Evolutionary conservation across 495 filamentous ascomycete genomes (phyloP).

Genomic region (Mytilinidion resinicola): DNA sequence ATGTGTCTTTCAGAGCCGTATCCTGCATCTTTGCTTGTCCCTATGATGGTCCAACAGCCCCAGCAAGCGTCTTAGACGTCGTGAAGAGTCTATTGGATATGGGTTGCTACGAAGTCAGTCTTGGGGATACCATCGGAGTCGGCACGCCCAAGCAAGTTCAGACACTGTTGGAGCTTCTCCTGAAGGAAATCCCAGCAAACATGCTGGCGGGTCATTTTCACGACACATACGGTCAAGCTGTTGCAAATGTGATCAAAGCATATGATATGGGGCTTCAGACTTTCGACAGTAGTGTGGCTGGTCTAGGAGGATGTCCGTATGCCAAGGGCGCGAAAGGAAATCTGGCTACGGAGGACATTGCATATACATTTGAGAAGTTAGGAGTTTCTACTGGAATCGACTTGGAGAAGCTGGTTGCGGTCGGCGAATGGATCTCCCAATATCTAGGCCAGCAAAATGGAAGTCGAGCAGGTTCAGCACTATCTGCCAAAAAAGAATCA

Average conservation of each 20-base stretch:
- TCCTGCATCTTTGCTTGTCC: background rate
- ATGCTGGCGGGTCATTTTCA: constrained; percentile 44
- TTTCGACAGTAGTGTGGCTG: constrained; percentile 43
- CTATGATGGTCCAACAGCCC: background rate
- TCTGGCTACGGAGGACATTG: constrained; percentile 41
- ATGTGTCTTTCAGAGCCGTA: too few relatives aligned
- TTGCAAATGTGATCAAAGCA: constrained; percentile 42
- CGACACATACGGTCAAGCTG: constrained; percentile 43
- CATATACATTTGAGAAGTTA: constrained; percentile 39
- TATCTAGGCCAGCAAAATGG: constrained; percentile 27
- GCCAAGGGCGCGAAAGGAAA: constrained; percentile 45
- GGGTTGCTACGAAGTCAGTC: constrained; percentile 43
- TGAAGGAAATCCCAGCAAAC: constrained; percentile 26
- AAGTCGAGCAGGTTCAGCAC: constrained; percentile 35
- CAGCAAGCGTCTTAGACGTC: background rate
- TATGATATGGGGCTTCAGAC: constrained; percentile 39
- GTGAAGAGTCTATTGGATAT: background rate
- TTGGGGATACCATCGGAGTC: constrained; percentile 42
- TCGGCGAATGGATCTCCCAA: constrained; percentile 40
- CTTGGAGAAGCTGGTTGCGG: constrained; percentile 32
- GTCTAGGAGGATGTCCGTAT: constrained; percentile 45
- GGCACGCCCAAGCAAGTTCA: constrained; percentile 35
- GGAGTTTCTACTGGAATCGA: constrained; percentile 41
- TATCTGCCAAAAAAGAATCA: constrained; percentile 17
- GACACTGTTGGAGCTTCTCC: constrained; percentile 32